Evolutionary conservation across 192 early-diverging fungal species (phyloP).

Genomic region (Coemansia sp.): DNA sequence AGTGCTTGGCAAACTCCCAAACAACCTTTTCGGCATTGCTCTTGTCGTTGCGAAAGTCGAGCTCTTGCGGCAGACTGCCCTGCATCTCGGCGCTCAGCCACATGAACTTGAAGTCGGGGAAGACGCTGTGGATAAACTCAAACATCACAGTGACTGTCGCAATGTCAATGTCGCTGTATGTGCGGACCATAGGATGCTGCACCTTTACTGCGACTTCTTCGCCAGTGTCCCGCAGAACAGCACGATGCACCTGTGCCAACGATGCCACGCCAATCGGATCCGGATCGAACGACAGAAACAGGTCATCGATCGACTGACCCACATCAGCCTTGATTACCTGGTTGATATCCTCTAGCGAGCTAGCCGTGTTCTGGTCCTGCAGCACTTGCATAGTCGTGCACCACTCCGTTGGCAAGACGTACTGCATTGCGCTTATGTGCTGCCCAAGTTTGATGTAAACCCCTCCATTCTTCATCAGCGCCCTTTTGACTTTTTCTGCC

Average conservation of each 20-base stretch:
- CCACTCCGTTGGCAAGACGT: slow-evolving; percentile 89
- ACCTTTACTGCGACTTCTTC: slow-evolving; percentile 91
- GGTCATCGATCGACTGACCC: slow-evolving; percentile 61
- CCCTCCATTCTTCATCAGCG: slow-evolving; percentile 72
- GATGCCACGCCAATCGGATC: slow-evolving; percentile 91
- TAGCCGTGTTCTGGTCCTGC: slow-evolving; percentile 83
- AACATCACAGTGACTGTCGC: slow-evolving; percentile 69
- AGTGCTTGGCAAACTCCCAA: slow-evolving; percentile 60
- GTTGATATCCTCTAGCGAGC: slow-evolving; percentile 71
- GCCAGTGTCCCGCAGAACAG: slow-evolving; percentile 63
- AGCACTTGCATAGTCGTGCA: slow-evolving; percentile 79
- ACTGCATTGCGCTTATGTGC: slow-evolving; percentile 80
- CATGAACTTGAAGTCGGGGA: slow-evolving; percentile 89
- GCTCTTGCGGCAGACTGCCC: slow-evolving; percentile 79
- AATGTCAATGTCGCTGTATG: slow-evolving; percentile 81
- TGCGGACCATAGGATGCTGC: slow-evolving; percentile 83
- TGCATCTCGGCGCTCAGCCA: slow-evolving; percentile 91
- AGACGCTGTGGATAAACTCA: slow-evolving; percentile 66
- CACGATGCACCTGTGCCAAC: slow-evolving; percentile 91
- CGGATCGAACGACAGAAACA: slow-evolving; percentile 80
- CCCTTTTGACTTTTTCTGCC: slow-evolving; percentile 64
- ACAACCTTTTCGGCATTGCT: slow-evolving; percentile 71
- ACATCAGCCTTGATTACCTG: slow-evolving; percentile 71
- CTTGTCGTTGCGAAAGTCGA: slow-evolving; percentile 85
- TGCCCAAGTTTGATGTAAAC: slow-evolving; percentile 92